These are phyloP conservation scores for Globisporangium middletonii DNA, from an alignment of 352 stramenopile species.

Conservation along the genomic window DNA sequence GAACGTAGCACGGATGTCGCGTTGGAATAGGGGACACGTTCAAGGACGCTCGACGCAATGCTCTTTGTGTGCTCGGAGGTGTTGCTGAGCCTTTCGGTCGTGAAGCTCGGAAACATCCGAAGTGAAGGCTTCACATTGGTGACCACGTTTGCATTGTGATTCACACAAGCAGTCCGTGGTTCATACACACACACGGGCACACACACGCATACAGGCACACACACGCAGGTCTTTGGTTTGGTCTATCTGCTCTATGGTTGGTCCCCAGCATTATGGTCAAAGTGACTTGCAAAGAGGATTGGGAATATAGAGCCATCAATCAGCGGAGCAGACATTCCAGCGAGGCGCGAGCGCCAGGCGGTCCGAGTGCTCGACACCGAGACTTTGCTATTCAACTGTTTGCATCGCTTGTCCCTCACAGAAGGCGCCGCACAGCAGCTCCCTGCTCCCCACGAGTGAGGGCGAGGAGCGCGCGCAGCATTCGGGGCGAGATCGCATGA, in stretches of 20 bases:
- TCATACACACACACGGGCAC: not conserved
- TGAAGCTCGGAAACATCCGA: no score
- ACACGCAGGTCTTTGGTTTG: constrained; percentile 9
- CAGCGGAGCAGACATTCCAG: constrained; percentile 78
- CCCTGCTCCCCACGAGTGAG: constrained; percentile 7
- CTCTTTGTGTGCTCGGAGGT: no score
- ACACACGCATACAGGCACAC: constrained; percentile 2
- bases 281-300: constrained; percentile 87
- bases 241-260: constrained; percentile 87
- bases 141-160: no score
- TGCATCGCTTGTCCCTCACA: constrained; percentile 89
- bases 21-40: no score
- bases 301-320: constrained; percentile 92
- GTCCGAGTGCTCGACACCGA: constrained; percentile 85
- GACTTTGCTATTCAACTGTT: constrained; percentile 89
- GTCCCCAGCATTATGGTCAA: constrained; percentile 86
- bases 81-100: no score
- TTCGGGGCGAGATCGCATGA: constrained; percentile 79
- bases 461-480: constrained; percentile 12
- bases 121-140: no score
- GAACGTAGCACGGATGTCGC: no score
- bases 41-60: no score
- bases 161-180: no score
- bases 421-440: constrained; percentile 13
- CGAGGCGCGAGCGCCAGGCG: constrained; percentile 31